Percentiles rank a stretch among this genome's conserved stretches.
phyloP scores from a whole-genome alignment of 768 basidiomycete genomes.

The Coprinellus aureogranulatus region DNA sequence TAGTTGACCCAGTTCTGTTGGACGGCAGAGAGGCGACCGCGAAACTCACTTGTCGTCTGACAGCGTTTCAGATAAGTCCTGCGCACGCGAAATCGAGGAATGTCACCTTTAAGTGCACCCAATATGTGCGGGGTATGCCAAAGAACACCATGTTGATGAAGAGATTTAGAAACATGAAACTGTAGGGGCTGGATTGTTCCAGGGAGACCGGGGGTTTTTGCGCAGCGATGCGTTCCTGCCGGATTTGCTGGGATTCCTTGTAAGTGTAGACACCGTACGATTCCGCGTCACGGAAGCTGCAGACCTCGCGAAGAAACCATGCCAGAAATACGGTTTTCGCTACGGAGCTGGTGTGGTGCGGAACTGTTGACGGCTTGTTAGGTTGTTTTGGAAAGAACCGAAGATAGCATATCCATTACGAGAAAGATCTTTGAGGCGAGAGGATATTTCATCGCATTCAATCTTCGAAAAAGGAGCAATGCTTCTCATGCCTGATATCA shows the following conservation, averaged over 20 bases:
- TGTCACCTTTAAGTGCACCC: conserved; percentile 43
- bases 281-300: conserved; percentile 47
- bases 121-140: conserved; percentile 51
- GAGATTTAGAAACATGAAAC: conserved; percentile 31
- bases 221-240: conserved; percentile 19
- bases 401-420: conserved; percentile 15
- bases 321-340: conserved; percentile 46
- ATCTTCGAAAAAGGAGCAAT: conserved; percentile 51
- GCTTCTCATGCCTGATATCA: conserved; percentile 42
- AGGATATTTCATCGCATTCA: conserved; percentile 51
- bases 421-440: conserved; percentile 35
- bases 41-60: conserved; percentile 44
- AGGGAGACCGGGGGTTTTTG: conserved; percentile 8
- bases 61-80: not conserved
- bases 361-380: conserved; percentile 19
- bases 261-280: conserved; percentile 42
- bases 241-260: conserved; percentile 23
- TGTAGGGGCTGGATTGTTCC: conserved; percentile 19
- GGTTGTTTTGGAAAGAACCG: not conserved
- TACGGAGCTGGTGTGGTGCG: conserved; percentile 31
- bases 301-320: conserved; percentile 52
- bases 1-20: conserved; percentile 50
- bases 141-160: conserved; percentile 47
- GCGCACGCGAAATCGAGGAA: not conserved
- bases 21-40: conserved; percentile 47